phyloP scores from a whole-genome alignment of 163 green algal genomes.

The Chloromonas sp. region DNA sequence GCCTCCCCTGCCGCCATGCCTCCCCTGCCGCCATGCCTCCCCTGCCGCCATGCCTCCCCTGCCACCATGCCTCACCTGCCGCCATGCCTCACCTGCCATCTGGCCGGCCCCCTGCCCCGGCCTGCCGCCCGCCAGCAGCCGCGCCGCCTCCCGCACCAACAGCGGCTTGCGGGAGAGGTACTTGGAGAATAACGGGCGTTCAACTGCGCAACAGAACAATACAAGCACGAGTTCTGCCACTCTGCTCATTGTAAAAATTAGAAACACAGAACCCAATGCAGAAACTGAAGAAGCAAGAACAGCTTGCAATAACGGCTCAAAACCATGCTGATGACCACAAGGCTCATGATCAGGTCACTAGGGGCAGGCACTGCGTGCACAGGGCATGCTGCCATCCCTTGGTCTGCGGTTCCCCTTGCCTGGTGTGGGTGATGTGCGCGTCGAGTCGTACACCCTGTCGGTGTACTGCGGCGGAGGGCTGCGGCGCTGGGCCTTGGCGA shows the following conservation, averaged over 20 bases:
- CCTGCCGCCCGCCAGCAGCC: slow-evolving; percentile 16
- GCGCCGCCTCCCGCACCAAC: slow-evolving; percentile 36
- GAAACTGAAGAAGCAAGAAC: too few species aligned
- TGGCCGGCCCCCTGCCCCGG: neutral
- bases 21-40: too few species aligned
- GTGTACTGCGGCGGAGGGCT: slow-evolving; percentile 35
- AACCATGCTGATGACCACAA: neutral
- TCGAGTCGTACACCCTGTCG: slow-evolving; percentile 54
- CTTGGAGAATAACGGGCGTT: slow-evolving; percentile 41
- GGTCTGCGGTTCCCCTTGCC: neutral
- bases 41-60: too few species aligned
- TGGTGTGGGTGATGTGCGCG: slow-evolving; percentile 21
- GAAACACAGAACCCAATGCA: neutral
- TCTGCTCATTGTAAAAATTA: neutral
- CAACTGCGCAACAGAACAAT: slow-evolving; percentile 10
- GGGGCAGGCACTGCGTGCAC: neutral
- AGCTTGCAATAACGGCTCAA: too few species aligned
- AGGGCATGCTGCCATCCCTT: neutral
- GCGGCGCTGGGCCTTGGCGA: slow-evolving; percentile 31
- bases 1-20: too few species aligned
- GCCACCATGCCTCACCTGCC: too few species aligned
- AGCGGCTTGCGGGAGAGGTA: slow-evolving; percentile 23
- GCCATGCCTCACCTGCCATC: too few species aligned
- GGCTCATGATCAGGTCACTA: neutral
- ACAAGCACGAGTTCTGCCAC: neutral